Base-by-base conservation (phyloP, 148 eudicot species). In the Vaccinium vitisidaea region DNA sequence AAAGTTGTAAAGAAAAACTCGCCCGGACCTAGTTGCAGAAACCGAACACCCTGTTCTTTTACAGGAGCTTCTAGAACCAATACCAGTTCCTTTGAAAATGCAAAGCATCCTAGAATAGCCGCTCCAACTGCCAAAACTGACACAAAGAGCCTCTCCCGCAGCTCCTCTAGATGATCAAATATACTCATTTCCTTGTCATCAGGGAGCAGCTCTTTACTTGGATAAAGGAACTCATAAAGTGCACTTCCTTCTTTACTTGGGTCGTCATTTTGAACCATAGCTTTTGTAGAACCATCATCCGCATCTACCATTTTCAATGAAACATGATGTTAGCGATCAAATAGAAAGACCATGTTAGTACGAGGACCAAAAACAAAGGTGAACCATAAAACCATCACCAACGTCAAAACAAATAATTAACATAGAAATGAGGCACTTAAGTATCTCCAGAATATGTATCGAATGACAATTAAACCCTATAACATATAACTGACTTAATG, bases 1-100 rank as follows among this genome's bases (percentile, higher is more conserved):
- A 97, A 84, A 83, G 98, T 92, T 55, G 99, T 97, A 86, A 97
- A 97, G 94, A 97, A 97, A 87, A 97, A 97, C 92, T 97, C 99
- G 70, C 99, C 99, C 83, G 98, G 99, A 84, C 93, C 99, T 87
- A 97, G 89, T 83, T 97, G 99, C 80, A 97, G 86, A 86, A 97
- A 97, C 23, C 99, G 91, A 87, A 97, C 98, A 85, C 99, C 99
- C 85, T 97, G 98, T 73, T 87, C 83, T 75, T 90, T 92, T 56
- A 97, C 98, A 74, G 99, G 99, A 87, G 92, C 92, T 89, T 97
- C 98, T 83, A 97, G 98, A 87, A 97, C 48, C 91, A 91, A 49
- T 15, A 97, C 92, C 86, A 97, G 90, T 49, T 95, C 99, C 80
- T 97, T 97, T 49, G 99, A 97, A 85, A 91, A 93, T 21, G 93